Evolutionary conservation across 257 asterid species (phyloP).

Genomic region (Salvia hispanica): DNA sequence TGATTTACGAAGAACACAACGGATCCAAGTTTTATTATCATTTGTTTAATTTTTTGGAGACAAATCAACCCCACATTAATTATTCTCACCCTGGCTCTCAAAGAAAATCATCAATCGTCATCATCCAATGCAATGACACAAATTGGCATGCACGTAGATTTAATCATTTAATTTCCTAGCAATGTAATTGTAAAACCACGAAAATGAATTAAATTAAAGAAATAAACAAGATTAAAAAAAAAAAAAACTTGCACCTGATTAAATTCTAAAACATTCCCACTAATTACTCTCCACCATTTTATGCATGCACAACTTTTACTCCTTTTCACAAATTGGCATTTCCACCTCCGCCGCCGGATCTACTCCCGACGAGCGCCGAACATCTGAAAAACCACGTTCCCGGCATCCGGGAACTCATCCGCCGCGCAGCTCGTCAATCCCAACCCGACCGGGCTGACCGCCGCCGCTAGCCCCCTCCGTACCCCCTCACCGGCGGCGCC

Average conservation of each 20-base stretch:
- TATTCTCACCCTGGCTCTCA: constrained; percentile 30
- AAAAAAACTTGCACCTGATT: not conserved
- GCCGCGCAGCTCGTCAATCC: constrained; percentile 63
- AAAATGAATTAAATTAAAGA: not conserved
- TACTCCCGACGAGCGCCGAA: constrained; percentile 56
- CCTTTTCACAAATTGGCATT: constrained; percentile 5
- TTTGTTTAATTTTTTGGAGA: constrained; percentile 16
- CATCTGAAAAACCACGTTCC: constrained; percentile 72
- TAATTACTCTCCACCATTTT: not conserved
- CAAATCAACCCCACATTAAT: constrained; percentile 54
- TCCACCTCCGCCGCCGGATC: constrained; percentile 22
- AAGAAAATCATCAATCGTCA: no score
- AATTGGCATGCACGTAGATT: constrained; percentile 40
- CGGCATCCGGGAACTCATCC: constrained; percentile 68
- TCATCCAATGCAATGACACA: constrained; percentile 33
- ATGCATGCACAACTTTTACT: not conserved
- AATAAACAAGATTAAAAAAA: not conserved
- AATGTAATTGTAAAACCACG: not conserved
- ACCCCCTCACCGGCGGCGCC: constrained; percentile 46
- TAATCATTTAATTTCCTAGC: not conserved
- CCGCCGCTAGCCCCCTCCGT: constrained; percentile 60
- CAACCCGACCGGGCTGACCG: constrained; percentile 70
- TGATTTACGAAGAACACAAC: not conserved
- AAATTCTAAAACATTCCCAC: not conserved
- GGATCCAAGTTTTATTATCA: not conserved